Percentiles rank a stretch among this genome's conserved stretches.
phyloP scores from a whole-genome alignment of 768 basidiomycete species.

The Leccinellum luteum region DNA sequence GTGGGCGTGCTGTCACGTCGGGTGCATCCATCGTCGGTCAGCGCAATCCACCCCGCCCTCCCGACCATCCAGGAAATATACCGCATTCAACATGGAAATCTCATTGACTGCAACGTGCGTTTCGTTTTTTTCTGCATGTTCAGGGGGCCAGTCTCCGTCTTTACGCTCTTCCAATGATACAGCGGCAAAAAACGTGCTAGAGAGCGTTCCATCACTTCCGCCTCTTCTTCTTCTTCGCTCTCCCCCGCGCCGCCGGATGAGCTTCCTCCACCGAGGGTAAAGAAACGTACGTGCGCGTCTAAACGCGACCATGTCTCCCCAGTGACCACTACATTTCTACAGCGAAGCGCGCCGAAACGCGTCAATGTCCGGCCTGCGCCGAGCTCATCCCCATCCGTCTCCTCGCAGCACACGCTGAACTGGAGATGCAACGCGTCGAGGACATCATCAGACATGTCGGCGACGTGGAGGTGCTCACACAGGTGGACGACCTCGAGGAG shows the following conservation, averaged over 20 bases:
- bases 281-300: slow-evolving; percentile 44
- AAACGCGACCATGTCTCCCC: background rate
- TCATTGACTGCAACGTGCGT: slow-evolving; percentile 27
- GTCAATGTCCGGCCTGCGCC: slow-evolving; percentile 70
- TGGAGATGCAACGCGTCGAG: slow-evolving; percentile 70
- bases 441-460: slow-evolving; percentile 64
- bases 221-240: slow-evolving; percentile 32
- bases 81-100: slow-evolving; percentile 6
- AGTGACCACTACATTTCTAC: background rate
- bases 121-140: background rate
- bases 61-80: background rate
- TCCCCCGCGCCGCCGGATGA: slow-evolving; percentile 34
- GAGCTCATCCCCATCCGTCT: slow-evolving; percentile 73
- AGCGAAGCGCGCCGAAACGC: slow-evolving; percentile 76
- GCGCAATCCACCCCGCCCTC: slow-evolving; percentile 9
- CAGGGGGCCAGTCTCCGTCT: background rate
- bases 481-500: slow-evolving; percentile 49
- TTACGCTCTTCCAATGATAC: background rate
- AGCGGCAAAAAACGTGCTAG: slow-evolving; percentile 53
- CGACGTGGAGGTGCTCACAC: slow-evolving; percentile 51
- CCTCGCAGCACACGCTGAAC: slow-evolving; percentile 57
- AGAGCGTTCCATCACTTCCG: slow-evolving; percentile 8
- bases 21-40: slow-evolving; percentile 14
- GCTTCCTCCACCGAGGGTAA: slow-evolving; percentile 34
- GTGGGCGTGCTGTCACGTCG: background rate